phyloP scores from a whole-genome alignment of 1,284 basidiomycete genomes.

The Ustilago sp. region DNA sequence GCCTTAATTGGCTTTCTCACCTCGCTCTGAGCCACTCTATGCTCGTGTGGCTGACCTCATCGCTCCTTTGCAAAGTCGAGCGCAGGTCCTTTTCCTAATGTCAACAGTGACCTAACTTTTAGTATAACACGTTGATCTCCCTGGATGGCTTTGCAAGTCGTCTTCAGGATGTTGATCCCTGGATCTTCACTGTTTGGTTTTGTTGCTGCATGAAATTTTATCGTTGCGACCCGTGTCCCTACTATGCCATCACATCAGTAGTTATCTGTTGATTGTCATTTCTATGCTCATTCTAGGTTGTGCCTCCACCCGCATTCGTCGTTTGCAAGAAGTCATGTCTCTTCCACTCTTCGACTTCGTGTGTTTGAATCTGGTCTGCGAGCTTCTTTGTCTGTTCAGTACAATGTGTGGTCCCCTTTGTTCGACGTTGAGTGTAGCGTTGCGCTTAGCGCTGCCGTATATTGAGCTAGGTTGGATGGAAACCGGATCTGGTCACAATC shows the following conservation, averaged over 20 bases:
- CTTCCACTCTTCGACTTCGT: not conserved
- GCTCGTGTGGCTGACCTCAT: slow-evolving; percentile 14
- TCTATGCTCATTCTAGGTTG: slow-evolving; percentile 13
- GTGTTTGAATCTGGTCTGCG: not conserved
- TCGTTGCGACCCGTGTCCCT: slow-evolving; percentile 1
- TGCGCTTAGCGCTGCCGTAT: not conserved
- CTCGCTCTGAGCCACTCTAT: slow-evolving; percentile 9
- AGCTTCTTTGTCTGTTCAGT: not conserved
- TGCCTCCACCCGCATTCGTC: slow-evolving; percentile 13
- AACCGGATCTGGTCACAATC: slow-evolving; percentile 4
- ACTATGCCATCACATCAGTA: slow-evolving; percentile 20
- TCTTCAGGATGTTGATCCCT: slow-evolving; percentile 37
- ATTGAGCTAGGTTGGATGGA: not conserved
- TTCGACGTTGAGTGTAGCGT: not conserved
- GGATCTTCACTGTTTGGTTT: slow-evolving; percentile 4
- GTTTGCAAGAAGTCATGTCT: slow-evolving; percentile 21
- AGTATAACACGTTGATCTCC: slow-evolving; percentile 27
- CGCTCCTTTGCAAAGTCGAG: slow-evolving; percentile 46
- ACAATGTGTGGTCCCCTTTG: not conserved
- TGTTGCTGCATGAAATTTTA: slow-evolving; percentile 9
- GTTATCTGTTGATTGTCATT: slow-evolving; percentile 15
- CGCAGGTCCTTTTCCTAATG: slow-evolving; percentile 27
- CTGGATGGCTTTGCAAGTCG: slow-evolving; percentile 10
- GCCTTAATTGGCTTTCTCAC: slow-evolving; percentile 18
- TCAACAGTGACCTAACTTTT: slow-evolving; percentile 17